Evolutionary conservation across 371 early-diverging fungal genomes (phyloP), one percentile per base, ranked within the genome.

Genomic region (Nematocida sp.): DNA sequence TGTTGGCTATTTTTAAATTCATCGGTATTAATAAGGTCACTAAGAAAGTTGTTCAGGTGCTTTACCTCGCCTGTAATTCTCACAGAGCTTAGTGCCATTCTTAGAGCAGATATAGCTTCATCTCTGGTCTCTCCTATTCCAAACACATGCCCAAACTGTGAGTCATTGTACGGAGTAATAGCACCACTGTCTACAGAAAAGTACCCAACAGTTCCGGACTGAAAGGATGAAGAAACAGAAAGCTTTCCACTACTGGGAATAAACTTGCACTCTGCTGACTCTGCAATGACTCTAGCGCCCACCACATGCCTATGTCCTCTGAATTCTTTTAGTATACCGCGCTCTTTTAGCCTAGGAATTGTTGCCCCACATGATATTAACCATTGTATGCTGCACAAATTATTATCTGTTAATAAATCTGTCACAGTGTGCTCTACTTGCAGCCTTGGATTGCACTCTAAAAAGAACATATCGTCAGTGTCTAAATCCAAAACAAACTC

Each of bases 351-450:
- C 13, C 23, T 25, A 25, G 18, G 9, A 11, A 83, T 11, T 15
- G 23, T 11, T 23, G 33, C 66, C 11, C 82, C 73, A 94, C 95
- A 95, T 46, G 96, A 95, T 69, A 98, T 91, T 85, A 94, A 93
- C 66, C 95, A 90, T 87, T 97, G 97, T 7, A 95, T 94, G 60
- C 94, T 96, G 5, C 95, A 95, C 67, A 98, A 88, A 85, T 96
- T 94, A 85, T 95, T 94, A 58, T 95, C 95, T 46, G 94, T 93
- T 44, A 95, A 93, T 91, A 96, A 94, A 87, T 97, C 98, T 18
- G 96, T 95, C 33, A 94, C 94, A 62, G 97, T 95, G 89, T 98
- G 98, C 89, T 98, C 98, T 39, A 98, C 98, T 88, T 98, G 98
- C 82, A 97, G 87, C 78, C 98, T 90, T 45, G 97, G 94, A 89